These are phyloP conservation scores for Drechslerella dactyloides DNA, from an alignment of 2,329 filamentous ascomycete species.

Conservation along the genomic window DNA sequence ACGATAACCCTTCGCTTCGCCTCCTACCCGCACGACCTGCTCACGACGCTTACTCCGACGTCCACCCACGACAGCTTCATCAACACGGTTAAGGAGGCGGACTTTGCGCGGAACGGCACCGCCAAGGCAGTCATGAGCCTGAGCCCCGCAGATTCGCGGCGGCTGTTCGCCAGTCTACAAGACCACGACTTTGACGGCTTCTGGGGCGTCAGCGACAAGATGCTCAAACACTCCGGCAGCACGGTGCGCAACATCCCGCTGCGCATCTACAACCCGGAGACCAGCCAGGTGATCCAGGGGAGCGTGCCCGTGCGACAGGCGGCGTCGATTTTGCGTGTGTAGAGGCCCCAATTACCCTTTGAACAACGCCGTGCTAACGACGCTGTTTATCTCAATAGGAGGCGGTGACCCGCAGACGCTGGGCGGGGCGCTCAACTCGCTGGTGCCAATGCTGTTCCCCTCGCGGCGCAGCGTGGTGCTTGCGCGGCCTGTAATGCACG, in stretches of 20 bases:
- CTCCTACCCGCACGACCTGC: slow-evolving; percentile 50
- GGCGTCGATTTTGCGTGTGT: slow-evolving; percentile 80
- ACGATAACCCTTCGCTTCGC: slow-evolving; percentile 63
- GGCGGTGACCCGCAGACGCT: slow-evolving; percentile 68
- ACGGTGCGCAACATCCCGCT: slow-evolving; percentile 83
- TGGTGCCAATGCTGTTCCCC: slow-evolving; percentile 84
- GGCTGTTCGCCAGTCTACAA: slow-evolving; percentile 80
- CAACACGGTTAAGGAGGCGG: slow-evolving; percentile 74
- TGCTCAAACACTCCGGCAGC: slow-evolving; percentile 74
- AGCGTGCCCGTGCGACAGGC: slow-evolving; percentile 60
- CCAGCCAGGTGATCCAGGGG: slow-evolving; percentile 59
- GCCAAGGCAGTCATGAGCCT: slow-evolving; percentile 89
- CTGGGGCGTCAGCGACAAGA: slow-evolving; percentile 73
- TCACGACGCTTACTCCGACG: slow-evolving; percentile 52
- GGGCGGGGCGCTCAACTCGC: slow-evolving; percentile 74
- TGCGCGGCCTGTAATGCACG: slow-evolving; percentile 84
- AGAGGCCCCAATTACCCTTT: slow-evolving; percentile 66
- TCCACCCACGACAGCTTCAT: slow-evolving; percentile 62
- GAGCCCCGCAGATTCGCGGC: slow-evolving; percentile 80
- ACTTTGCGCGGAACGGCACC: slow-evolving; percentile 85
- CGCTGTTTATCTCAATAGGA: slow-evolving; percentile 1
- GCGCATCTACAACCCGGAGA: slow-evolving; percentile 79
- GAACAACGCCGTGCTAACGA: slow-evolving; percentile 46
- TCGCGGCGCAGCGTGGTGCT: slow-evolving; percentile 82
- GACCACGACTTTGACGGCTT: slow-evolving; percentile 76